Base-by-base conservation (phyloP, 2,329 filamentous ascomycete genomes). In the Penicillium janthinellum region DNA sequence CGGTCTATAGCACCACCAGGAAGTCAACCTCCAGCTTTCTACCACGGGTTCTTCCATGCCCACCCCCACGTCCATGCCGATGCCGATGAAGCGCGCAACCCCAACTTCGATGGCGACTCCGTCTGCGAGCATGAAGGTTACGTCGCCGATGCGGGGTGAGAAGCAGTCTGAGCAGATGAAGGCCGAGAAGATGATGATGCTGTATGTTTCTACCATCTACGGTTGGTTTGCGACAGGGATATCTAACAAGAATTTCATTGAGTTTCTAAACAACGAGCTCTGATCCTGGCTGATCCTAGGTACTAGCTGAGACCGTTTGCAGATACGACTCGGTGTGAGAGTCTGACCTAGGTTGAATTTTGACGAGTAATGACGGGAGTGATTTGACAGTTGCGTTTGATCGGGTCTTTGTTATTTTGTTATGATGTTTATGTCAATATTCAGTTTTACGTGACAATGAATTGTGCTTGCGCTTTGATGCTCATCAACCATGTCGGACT, bases 41-140 rank as follows among this genome's bases (percentile, higher is more conserved):
- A 31, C 22, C 22, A 22, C 49, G 15, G 49, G 45, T 41, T 49
- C 62, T 11, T 47, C 61, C 12, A 56, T 48, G 57, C 39, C 55
- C 37, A 56, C 53, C 14, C 28, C 44, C 25, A n/a, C 25, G 39
- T 55, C 49, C 4, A 52, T 39, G 47, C 22, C 56, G 2, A 59
- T 60, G 56, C 50, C 53, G 15, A 62, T 57, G 51, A 63, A 63
- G 47, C 53, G 39, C 5, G 35, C 48, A 3, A 57, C 54, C 17
- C 39, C 56, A 14, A 54, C 39, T 14, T 15, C 54, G n/a, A 11
- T 42, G 11, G 20, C 44, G 14, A 51, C 53, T 28, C 56, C 51
- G 3, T 42, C 62, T 11, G n/a, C 51, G 3, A 58, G 57, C 17
- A 48, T 55, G 52, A 38, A 10, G 14, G 22, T 54, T 12, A 44